These are phyloP conservation scores for Neonectria punicea DNA, from an alignment of 2,329 filamentous ascomycete species.

Conservation along the genomic window DNA sequence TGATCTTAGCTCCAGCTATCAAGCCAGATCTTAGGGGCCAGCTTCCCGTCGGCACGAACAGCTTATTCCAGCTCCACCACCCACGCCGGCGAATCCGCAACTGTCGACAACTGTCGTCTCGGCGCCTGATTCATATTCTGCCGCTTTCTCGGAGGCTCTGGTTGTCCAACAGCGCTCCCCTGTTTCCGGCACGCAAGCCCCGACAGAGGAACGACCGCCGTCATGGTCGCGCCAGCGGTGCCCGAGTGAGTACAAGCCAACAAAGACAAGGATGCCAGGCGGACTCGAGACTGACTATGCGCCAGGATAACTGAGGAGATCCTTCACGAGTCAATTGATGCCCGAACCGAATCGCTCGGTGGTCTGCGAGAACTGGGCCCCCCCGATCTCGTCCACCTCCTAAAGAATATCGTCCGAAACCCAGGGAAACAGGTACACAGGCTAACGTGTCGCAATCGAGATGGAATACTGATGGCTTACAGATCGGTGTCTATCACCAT, in stretches of 20 bases:
- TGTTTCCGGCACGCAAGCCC: slow-evolving; percentile 21
- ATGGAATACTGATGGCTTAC: slow-evolving; percentile 32
- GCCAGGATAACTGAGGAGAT: slow-evolving; percentile 91
- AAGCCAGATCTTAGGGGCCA: slow-evolving; percentile 46
- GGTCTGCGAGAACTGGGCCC: slow-evolving; percentile 92
- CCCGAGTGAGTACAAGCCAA: slow-evolving; percentile 69
- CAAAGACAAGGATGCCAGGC: slow-evolving; percentile 7
- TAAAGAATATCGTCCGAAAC: slow-evolving; percentile 76
- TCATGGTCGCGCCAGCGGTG: slow-evolving; percentile 79
- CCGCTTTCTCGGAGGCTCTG: slow-evolving; percentile 14
- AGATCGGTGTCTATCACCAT: slow-evolving; percentile 97
- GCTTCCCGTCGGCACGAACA: slow-evolving; percentile 32
- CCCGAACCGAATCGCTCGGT: slow-evolving; percentile 88
- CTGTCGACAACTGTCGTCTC: slow-evolving; percentile 12
- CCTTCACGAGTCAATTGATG: slow-evolving; percentile 89
- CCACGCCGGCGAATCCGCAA: slow-evolving; percentile 28
- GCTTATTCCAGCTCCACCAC: slow-evolving; percentile 35
- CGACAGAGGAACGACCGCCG: slow-evolving; percentile 43
- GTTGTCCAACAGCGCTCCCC: slow-evolving; percentile 3
- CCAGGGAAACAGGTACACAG: slow-evolving; percentile 63
- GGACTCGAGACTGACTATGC: slow-evolving; percentile 35
- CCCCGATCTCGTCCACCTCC: slow-evolving; percentile 93
- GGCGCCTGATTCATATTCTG: slow-evolving; percentile 2
- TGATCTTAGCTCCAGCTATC: slow-evolving; percentile 39
- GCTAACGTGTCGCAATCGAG: slow-evolving; percentile 26